phyloP scores from a whole-genome alignment of 148 eudicot species.

The Vaccinium myrtillus region DNA sequence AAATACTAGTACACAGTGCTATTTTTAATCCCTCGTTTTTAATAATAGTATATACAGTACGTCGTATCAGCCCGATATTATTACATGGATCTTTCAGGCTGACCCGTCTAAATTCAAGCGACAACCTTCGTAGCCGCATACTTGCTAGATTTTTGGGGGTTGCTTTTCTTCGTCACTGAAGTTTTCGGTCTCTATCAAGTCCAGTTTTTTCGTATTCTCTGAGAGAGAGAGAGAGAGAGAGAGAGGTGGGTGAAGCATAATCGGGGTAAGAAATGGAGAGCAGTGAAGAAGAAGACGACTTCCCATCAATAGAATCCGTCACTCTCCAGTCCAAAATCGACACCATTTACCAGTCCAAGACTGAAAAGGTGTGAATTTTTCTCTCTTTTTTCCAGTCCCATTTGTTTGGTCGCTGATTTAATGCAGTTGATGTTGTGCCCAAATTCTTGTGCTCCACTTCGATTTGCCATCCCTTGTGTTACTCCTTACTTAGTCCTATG shows the following conservation, averaged over 20 bases:
- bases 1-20: too few species aligned
- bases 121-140: too few species aligned
- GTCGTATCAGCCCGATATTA: too few species aligned
- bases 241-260: neutral
- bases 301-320: constrained; percentile 80
- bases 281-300: constrained; percentile 94
- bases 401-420: neutral
- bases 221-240: neutral
- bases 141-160: too few species aligned
- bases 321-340: constrained; percentile 93
- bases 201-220: neutral
- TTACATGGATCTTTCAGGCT: too few species aligned
- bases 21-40: too few species aligned
- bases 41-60: too few species aligned
- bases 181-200: neutral
- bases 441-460: neutral
- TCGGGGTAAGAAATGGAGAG: constrained; percentile 59
- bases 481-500: too few species aligned
- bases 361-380: constrained; percentile 75
- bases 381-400: neutral
- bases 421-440: neutral
- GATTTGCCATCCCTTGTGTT: too few species aligned
- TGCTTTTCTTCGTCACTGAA: too few species aligned
- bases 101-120: too few species aligned
- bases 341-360: constrained; percentile 74